These are phyloP conservation scores for Aspergillus texensis DNA, from an alignment of 2,329 filamentous ascomycete species.

Conservation along the genomic window DNA sequence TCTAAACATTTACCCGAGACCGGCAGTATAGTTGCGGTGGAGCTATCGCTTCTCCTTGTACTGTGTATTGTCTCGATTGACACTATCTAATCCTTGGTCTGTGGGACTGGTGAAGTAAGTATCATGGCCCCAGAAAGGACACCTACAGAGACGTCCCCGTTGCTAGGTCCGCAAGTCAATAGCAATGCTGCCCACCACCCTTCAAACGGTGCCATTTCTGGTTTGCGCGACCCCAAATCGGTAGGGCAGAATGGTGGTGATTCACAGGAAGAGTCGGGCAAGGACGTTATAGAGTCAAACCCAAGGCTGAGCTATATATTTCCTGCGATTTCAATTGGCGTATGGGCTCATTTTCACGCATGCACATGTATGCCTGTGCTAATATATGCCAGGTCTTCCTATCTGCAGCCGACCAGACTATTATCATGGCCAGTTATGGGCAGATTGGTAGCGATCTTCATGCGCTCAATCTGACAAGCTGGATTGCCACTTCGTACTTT, in stretches of 20 bases:
- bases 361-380: constrained; percentile 3
- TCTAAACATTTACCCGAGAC: neutral
- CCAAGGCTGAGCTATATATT: constrained; percentile 60
- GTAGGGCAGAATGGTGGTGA: constrained; percentile 13
- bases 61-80: neutral
- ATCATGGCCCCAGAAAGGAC: constrained; percentile 28
- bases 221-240: constrained; percentile 25
- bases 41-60: neutral
- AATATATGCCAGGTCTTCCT: constrained; percentile 63
- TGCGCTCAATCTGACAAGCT: constrained; percentile 73
- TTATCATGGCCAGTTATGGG: constrained; percentile 77
- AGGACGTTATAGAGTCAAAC: constrained; percentile 49
- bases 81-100: constrained; percentile 1
- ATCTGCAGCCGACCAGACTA: constrained; percentile 73
- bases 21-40: neutral
- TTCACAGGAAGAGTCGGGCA: constrained; percentile 24
- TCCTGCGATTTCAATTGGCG: constrained; percentile 64
- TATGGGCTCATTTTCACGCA: constrained; percentile 41
- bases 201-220: constrained; percentile 28
- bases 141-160: constrained; percentile 48
- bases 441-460: constrained; percentile 75
- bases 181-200: constrained; percentile 19
- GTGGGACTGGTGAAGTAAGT: constrained; percentile 8
- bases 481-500: constrained; percentile 73
- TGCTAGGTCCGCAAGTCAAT: constrained; percentile 41